Conservation (phyloP, 148 eudicot genomes). For the Vaccinium darrowii region DNA sequence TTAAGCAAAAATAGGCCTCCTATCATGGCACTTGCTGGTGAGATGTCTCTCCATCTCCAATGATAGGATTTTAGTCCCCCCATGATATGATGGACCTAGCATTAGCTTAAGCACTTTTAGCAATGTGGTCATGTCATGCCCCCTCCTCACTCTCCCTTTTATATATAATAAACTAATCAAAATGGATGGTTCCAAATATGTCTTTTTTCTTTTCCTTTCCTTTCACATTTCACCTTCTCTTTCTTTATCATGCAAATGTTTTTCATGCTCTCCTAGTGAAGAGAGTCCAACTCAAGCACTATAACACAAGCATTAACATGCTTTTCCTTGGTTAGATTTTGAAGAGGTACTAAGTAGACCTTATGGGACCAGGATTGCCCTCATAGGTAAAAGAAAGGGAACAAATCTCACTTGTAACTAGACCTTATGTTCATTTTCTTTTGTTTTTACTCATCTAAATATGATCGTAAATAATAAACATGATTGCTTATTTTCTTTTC, state of each 20-base stretch:
- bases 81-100: background rate
- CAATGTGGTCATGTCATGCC: slow-evolving; percentile 7
- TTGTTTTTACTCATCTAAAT: too few relatives aligned
- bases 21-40: background rate
- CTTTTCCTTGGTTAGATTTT: background rate
- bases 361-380: background rate
- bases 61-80: background rate
- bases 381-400: too few relatives aligned
- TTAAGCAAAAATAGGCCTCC: background rate
- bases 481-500: too few relatives aligned
- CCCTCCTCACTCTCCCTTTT: background rate
- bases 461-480: too few relatives aligned
- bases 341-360: background rate
- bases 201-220: background rate
- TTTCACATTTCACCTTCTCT: background rate
- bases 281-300: background rate
- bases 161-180: background rate
- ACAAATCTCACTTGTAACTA: too few relatives aligned
- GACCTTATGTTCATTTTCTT: too few relatives aligned
- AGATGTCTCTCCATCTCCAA: background rate
- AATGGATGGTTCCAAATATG: background rate
- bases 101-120: background rate
- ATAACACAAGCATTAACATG: background rate
- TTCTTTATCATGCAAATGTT: background rate
- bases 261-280: background rate